Conservation (phyloP, 345 rosid genomes). For the Carallia brachiata region DNA sequence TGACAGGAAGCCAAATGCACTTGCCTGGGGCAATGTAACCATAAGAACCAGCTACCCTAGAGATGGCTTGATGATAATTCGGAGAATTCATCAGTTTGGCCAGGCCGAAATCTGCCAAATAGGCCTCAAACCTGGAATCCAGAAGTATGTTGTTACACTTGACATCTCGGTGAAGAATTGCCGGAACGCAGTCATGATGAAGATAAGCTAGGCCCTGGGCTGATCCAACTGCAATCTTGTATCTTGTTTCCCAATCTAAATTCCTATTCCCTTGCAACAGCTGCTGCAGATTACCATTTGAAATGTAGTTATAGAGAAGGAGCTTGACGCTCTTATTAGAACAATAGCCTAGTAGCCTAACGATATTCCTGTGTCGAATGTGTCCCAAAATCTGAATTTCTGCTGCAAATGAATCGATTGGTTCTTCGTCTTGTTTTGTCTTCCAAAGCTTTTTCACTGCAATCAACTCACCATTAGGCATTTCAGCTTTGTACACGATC, state of each 20-base stretch:
- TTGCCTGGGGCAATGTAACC: conserved; percentile 98
- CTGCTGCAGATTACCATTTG: conserved; percentile 84
- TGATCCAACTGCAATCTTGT: conserved; percentile 83
- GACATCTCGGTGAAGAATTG: conserved; percentile 88
- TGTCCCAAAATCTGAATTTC: conserved; percentile 92
- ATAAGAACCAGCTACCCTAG: conserved; percentile 87
- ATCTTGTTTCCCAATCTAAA: conserved; percentile 88
- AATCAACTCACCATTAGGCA: conserved; percentile 69
- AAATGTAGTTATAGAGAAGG: conserved; percentile 76
- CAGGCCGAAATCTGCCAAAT: conserved; percentile 83
- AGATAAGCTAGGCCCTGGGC: conserved; percentile 73
- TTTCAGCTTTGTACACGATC: conserved; percentile 78
- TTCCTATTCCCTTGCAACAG: conserved; percentile 60
- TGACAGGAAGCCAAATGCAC: conserved; percentile 1
- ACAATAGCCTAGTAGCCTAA: conserved; percentile 82
- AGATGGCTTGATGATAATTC: conserved; percentile 71
- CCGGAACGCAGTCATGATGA: conserved; percentile 86
- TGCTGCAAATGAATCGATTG: conserved; percentile 75
- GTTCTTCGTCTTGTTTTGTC: conserved; percentile 56
- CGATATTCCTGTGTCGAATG: conserved; percentile 85
- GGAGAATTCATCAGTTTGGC: conserved; percentile 85
- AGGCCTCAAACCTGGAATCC: conserved; percentile 79
- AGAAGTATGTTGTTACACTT: conserved; percentile 90
- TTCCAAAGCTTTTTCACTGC: conserved; percentile 95
- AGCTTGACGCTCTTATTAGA: conserved; percentile 84